These are phyloP conservation scores for Hysterium pulicare DNA, from an alignment of 2,329 filamentous ascomycete species.

Conservation along the genomic window DNA sequence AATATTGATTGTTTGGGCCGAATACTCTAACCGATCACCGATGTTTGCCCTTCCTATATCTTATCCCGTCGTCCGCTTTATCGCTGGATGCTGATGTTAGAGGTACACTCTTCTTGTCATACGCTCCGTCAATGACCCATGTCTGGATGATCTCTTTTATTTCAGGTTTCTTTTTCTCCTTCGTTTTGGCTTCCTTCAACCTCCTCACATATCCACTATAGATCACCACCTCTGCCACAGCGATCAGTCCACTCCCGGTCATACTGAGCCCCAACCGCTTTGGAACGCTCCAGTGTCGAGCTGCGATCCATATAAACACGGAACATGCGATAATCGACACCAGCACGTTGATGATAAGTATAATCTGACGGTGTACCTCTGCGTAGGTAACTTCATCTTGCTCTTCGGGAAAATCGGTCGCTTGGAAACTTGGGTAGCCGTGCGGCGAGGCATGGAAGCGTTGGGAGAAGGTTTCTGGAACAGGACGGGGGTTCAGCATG, in stretches of 20 bases:
- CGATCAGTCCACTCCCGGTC: conserved; percentile 66
- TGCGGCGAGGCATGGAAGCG: conserved; percentile 55
- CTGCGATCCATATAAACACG: conserved; percentile 73
- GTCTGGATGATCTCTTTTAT: conserved; percentile 67
- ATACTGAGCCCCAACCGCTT: conserved; percentile 68
- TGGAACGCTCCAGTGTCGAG: conserved; percentile 71
- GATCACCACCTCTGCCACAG: conserved; percentile 72
- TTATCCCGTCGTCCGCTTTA: conserved; percentile 28
- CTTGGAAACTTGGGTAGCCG: conserved; percentile 51
- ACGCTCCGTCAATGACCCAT: conserved; percentile 56
- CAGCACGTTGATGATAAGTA: conserved; percentile 85
- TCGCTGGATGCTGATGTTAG: conserved; percentile 17
- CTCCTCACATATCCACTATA: conserved; percentile 73
- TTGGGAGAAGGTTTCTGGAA: conserved; percentile 58
- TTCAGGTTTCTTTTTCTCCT: conserved; percentile 60
- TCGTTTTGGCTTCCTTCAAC: conserved; percentile 64
- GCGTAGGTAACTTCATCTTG: conserved; percentile 65
- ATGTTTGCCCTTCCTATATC: conserved; percentile 45
- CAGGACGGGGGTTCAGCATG: conserved; percentile 64
- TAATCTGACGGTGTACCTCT: conserved; percentile 76
- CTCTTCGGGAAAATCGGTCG: conserved; percentile 39
- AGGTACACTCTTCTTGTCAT: conserved; percentile 10
- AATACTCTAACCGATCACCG: conserved; percentile 25
- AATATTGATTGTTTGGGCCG: no score
- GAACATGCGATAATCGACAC: conserved; percentile 79